These are phyloP conservation scores for Fusarium mangiferae DNA, from an alignment of 2,329 filamentous ascomycete species.

Conservation along the genomic window DNA sequence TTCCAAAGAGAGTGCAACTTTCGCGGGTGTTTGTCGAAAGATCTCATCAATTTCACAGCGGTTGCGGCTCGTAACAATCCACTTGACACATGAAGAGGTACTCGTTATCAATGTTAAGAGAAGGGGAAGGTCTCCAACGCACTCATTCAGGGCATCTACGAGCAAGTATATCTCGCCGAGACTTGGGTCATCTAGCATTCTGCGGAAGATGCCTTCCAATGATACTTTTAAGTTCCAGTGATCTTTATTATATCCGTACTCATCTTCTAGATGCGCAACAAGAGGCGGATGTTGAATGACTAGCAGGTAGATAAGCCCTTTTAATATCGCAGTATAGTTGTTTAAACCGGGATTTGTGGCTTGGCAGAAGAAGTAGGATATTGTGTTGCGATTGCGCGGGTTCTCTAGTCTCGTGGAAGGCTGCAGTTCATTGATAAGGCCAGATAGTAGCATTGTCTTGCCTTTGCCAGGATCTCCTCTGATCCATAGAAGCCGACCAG, in stretches of 20 bases:
- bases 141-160: slow-evolving; percentile 61
- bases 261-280: too few species aligned
- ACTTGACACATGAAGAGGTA: slow-evolving; percentile 45
- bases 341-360: slow-evolving; percentile 47
- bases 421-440: slow-evolving; percentile 39
- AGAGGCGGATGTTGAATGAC: too few species aligned
- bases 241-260: too few species aligned
- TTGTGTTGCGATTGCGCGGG: too few species aligned
- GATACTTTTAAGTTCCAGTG: not conserved
- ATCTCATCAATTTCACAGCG: slow-evolving; percentile 43
- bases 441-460: slow-evolving; percentile 50
- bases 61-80: slow-evolving; percentile 58
- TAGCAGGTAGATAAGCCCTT: slow-evolving; percentile 56
- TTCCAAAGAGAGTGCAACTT: slow-evolving; percentile 49
- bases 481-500: slow-evolving; percentile 43
- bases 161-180: slow-evolving; percentile 23
- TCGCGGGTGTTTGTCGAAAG: slow-evolving; percentile 34
- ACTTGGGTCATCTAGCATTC: rapidly evolving
- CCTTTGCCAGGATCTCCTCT: slow-evolving; percentile 51
- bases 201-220: rapidly evolving
- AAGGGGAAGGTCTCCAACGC: slow-evolving; percentile 34
- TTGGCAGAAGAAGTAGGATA: slow-evolving; percentile 53
- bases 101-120: slow-evolving; percentile 46
- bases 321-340: slow-evolving; percentile 52
- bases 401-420: not conserved